Base-by-base conservation (phyloP, 2,329 filamentous ascomycete species). In the Corynespora cassiicola region DNA sequence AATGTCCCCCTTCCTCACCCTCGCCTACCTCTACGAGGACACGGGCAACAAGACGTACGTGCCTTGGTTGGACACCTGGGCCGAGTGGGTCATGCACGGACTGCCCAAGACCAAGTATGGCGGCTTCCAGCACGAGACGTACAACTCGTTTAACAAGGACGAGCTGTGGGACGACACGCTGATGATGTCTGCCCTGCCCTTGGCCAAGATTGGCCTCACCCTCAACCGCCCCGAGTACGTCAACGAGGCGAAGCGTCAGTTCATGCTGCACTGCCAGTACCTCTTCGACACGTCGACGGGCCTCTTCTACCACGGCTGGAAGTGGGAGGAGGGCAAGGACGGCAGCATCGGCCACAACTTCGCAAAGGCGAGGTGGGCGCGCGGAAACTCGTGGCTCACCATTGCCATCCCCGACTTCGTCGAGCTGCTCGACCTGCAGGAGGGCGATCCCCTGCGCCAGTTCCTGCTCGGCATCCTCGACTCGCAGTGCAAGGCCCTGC, bases 141-240 rank as follows among this genome's bases (percentile, higher is more conserved):
- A 90, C 54, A 69, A 85, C 20, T 78, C 81, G 2, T 76, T 80
- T 48, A 90, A 92, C 66, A 76, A 83, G 46, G 78, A 88, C 63
- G 85, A 91, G 71, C 75, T 91, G 15, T 92, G 88, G 88, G 88
- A 90, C 52, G 88, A 92, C 63, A 92, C 88, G 5, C 75, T 92
- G 28, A 91, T 92, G 87, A 92, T 92, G 88, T 90, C 86, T 1
- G 87, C 90, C 5, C 72, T 91, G 68, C 88, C 88, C 2, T 75
- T 91, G 12, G 87, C 87, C 12, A 91, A 91, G 72, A 90, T 90
- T 45, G 88, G 88, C 1, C 77, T 84, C 39, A 73, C 90, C 4
- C 76, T 92, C 3, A 75, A 80, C 45, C 74, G 87, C 2, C 85
- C 85, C 0, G 79, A 86, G 50, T 92, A 92, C 61, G 74, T 91